A percentile compares a stretch with the other conserved stretches of the same genome.
These are phyloP conservation scores for Calonectria henricotiae DNA, from an alignment of 2,329 filamentous ascomycete species.

Conservation along the genomic window DNA sequence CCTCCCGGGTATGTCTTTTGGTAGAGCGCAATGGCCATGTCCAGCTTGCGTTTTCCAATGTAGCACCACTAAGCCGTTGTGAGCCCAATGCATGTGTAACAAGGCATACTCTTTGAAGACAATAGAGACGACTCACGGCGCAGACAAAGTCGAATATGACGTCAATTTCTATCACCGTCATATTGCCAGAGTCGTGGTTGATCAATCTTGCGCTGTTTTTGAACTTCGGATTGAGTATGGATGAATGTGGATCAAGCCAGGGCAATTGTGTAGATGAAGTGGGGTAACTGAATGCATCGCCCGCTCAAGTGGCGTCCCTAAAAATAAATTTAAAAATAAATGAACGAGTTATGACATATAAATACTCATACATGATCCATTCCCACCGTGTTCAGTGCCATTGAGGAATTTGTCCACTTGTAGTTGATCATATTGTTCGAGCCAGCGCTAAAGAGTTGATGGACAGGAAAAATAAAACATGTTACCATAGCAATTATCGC, in stretches of 20 bases:
- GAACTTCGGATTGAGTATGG: not conserved
- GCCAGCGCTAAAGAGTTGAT: not conserved
- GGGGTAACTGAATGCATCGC: not conserved
- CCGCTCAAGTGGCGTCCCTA: not conserved
- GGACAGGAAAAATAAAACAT: not conserved
- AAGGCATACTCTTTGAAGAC: no score
- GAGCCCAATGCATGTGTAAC: not conserved
- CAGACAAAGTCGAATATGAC: constrained; percentile 56
- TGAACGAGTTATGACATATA: not conserved
- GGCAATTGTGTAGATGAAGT: constrained; percentile 2
- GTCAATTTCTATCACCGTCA: constrained; percentile 46
- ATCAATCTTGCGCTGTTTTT: not conserved
- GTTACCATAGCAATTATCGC: constrained; percentile 22
- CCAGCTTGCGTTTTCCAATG: constrained; percentile 59
- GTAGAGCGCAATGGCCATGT: constrained; percentile 59
- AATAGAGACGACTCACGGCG: constrained; percentile 47
- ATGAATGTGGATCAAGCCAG: not conserved
- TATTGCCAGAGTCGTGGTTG: not conserved
- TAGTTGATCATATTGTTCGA: not conserved
- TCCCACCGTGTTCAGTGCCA: not conserved
- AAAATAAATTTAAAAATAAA: not conserved
- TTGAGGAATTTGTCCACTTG: not conserved
- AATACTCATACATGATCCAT: not conserved
- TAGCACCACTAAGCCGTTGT: constrained; percentile 57
- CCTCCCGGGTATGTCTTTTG: constrained; percentile 60